Conservation (phyloP, 2,329 filamentous ascomycete species). For the Venturia pyrina region DNA sequence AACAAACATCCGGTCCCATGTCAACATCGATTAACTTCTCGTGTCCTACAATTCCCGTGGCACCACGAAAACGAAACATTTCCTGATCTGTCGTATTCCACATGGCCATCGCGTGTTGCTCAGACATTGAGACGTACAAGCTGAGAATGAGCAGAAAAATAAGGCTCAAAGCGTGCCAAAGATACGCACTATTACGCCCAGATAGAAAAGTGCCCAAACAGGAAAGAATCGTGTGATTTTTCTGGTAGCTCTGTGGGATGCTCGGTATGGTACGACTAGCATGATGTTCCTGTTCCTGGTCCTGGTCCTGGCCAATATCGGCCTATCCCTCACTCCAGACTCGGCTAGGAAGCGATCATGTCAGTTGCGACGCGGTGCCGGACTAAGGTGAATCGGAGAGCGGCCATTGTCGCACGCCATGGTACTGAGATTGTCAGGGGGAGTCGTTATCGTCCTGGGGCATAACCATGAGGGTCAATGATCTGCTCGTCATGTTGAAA, state of each 20-base stretch:
- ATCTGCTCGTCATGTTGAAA: not conserved
- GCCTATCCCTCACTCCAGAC: not conserved
- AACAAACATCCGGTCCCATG: no score
- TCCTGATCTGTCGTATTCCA: not conserved
- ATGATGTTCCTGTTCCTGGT: not conserved
- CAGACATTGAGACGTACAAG: not conserved
- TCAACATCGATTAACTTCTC: no score
- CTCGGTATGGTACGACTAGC: not conserved
- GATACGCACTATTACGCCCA: no score
- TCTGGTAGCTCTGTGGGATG: not conserved
- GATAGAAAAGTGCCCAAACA: not conserved
- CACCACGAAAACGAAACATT: no score
- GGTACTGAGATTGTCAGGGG: not conserved
- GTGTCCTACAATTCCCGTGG: no score
- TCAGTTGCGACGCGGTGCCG: not conserved
- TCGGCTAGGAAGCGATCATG: not conserved
- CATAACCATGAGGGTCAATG: not conserved
- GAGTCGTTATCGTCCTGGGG: not conserved
- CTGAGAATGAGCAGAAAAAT: not conserved
- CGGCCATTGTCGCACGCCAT: constrained; percentile 1
- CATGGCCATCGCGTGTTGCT: not conserved
- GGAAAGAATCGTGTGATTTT: not conserved
- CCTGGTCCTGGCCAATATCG: not conserved
- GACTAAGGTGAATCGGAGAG: not conserved
- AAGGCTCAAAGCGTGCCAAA: no score